These are phyloP conservation scores for Apiospora koreana DNA, from an alignment of 2,329 filamentous ascomycete species.

Conservation along the genomic window DNA sequence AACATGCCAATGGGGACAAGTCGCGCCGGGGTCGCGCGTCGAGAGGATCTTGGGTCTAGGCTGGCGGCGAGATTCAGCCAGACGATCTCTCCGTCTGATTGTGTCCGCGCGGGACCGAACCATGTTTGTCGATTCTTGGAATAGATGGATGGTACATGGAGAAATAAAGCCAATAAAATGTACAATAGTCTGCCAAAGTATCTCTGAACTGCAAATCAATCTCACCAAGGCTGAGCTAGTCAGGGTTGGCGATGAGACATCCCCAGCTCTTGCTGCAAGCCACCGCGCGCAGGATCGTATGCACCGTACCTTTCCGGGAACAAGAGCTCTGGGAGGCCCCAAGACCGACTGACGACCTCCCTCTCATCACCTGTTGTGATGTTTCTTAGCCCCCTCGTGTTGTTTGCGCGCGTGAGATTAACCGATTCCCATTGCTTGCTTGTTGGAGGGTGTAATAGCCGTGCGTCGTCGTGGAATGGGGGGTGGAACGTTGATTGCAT, in stretches of 20 bases:
- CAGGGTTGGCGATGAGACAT: conserved; percentile 5
- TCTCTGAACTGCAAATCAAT: background rate
- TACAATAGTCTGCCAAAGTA: background rate
- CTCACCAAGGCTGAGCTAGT: conserved; percentile 3
- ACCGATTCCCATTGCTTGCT: background rate
- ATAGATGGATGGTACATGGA: background rate
- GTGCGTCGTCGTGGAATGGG: background rate
- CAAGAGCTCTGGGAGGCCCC: background rate
- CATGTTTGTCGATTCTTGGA: background rate
- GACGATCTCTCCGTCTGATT: background rate
- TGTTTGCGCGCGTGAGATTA: background rate
- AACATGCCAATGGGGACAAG: background rate
- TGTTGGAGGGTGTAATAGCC: background rate
- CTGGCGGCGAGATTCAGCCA: background rate
- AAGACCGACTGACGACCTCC: background rate
- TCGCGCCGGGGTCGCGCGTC: background rate
- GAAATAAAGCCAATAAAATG: background rate
- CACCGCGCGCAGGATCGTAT: background rate
- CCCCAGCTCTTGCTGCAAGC: background rate
- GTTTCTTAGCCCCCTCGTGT: background rate
- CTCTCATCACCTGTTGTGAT: background rate
- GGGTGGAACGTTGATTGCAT: background rate
- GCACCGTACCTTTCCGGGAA: background rate
- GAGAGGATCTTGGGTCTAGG: background rate
- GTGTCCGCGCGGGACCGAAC: background rate